A percentile compares a stretch with the other conserved stretches of the same genome.
phyloP scores from a whole-genome alignment of 2,329 filamentous ascomycete genomes.

The Aspergillus puulaauensis region DNA sequence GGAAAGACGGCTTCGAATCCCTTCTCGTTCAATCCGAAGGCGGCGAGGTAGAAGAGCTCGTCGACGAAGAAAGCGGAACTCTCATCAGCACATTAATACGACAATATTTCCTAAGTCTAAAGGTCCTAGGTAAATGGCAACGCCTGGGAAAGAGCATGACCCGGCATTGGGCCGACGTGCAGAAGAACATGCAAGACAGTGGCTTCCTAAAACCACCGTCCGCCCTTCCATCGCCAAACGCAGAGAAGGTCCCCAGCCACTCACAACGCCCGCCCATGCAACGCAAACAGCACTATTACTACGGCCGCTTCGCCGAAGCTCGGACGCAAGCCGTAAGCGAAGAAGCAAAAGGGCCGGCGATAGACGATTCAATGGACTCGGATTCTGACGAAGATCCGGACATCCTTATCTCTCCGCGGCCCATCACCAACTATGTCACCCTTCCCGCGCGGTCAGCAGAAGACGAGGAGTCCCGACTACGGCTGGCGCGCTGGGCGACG shows the following conservation, averaged over 20 bases:
- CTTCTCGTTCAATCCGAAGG: constrained; percentile 75
- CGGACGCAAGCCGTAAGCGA: background rate
- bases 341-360: constrained; percentile 11
- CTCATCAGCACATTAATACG: constrained; percentile 82
- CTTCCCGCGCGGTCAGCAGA: constrained; percentile 40
- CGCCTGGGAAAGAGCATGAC: constrained; percentile 64
- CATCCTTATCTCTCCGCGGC: constrained; percentile 34
- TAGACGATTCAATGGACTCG: constrained; percentile 40
- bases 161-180: constrained; percentile 66
- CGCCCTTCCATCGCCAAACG: constrained; percentile 26
- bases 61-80: constrained; percentile 83
- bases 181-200: constrained; percentile 57
- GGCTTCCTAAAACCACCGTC: constrained; percentile 51
- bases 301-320: constrained; percentile 30
- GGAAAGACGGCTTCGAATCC: constrained; percentile 80
- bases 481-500: constrained; percentile 67
- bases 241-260: constrained; percentile 24
- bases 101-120: constrained; percentile 87
- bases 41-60: constrained; percentile 72
- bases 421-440: constrained; percentile 39
- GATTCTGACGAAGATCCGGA: constrained; percentile 44
- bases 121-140: constrained; percentile 77
- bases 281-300: constrained; percentile 28
- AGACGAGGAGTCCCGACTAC: constrained; percentile 56
- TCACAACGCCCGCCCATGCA: constrained; percentile 20